phyloP scores from a whole-genome alignment of 257 asterid species.

The Linderniella brevidens region DNA sequence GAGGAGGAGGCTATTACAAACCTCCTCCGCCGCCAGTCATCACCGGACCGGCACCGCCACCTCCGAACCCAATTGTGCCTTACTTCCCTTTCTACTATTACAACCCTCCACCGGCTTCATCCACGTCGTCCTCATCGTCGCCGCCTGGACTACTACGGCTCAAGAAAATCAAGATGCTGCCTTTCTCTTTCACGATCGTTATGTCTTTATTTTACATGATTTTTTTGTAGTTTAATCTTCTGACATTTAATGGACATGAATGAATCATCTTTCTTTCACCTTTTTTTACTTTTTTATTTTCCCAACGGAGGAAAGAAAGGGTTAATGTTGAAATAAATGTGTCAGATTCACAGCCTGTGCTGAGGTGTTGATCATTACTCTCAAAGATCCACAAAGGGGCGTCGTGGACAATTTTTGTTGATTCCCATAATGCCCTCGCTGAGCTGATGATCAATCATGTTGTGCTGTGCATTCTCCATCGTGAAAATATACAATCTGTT shows the following conservation, averaged over 20 bases:
- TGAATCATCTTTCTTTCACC: conserved; percentile 4
- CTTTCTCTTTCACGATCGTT: too few relatives aligned
- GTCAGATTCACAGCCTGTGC: conserved; percentile 39
- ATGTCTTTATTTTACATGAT: too few relatives aligned
- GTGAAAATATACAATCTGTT: too few relatives aligned
- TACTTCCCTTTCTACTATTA: conserved; percentile 67
- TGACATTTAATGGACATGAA: too few relatives aligned
- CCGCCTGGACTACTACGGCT: conserved; percentile 8
- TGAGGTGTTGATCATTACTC: too few relatives aligned
- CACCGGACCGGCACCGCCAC: conserved; percentile 63
- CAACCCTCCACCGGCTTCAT: conserved; percentile 41
- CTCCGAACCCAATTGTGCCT: conserved; percentile 86
- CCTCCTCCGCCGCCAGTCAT: conserved; percentile 26
- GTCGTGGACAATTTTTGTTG: too few relatives aligned
- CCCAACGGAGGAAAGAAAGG: not conserved
- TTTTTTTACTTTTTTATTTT: not conserved
- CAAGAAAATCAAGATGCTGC: conserved; percentile 4
- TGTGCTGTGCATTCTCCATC: too few relatives aligned
- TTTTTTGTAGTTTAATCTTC: too few relatives aligned
- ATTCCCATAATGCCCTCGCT: too few relatives aligned
- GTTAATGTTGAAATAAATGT: conserved; percentile 18
- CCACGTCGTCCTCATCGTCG: conserved; percentile 15
- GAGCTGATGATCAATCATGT: too few relatives aligned
- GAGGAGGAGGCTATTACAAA: conserved; percentile 14
- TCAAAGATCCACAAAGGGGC: too few relatives aligned